Evolutionary conservation across 345 rosid genomes (phyloP).

Genomic region (Pistacia vera): DNA sequence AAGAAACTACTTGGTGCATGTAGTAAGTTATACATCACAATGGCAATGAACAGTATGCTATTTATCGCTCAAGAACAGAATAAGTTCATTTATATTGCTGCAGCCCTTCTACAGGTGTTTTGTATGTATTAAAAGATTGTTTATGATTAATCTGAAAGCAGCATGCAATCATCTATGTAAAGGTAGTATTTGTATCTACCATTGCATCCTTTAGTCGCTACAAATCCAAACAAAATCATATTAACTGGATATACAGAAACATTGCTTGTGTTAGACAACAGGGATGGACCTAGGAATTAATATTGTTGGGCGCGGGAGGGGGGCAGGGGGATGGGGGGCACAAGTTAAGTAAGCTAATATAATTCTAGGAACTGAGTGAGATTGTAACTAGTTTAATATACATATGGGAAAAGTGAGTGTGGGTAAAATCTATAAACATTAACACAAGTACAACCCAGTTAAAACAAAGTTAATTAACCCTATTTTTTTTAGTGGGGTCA

Average conservation of each 20-base stretch:
- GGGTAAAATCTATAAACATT: too few species aligned
- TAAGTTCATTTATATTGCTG: neutral
- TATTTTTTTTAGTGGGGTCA: too few species aligned
- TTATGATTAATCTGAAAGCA: neutral
- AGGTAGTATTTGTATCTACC: neutral
- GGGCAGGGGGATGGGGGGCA: too few species aligned
- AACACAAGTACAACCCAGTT: too few species aligned
- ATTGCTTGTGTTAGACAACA: neutral
- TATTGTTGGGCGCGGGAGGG: too few species aligned
- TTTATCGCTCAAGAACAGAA: neutral
- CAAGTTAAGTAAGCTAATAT: too few species aligned
- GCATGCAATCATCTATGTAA: neutral
- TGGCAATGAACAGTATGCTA: neutral
- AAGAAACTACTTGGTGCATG: neutral
- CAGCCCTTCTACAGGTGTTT: neutral
- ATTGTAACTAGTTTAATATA: too few species aligned
- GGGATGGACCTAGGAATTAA: too few species aligned
- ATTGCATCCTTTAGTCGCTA: neutral
- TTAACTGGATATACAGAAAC: neutral
- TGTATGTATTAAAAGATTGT: neutral
- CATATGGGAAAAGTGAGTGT: too few species aligned
- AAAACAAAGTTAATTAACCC: too few species aligned
- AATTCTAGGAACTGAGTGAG: too few species aligned
- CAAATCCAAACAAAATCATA: neutral
- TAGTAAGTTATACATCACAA: neutral